A percentile compares a stretch with the other conserved stretches of the same genome.
These are phyloP conservation scores for Candida anutae DNA, from an alignment of 1,139 yeast species.

Conservation along the genomic window DNA sequence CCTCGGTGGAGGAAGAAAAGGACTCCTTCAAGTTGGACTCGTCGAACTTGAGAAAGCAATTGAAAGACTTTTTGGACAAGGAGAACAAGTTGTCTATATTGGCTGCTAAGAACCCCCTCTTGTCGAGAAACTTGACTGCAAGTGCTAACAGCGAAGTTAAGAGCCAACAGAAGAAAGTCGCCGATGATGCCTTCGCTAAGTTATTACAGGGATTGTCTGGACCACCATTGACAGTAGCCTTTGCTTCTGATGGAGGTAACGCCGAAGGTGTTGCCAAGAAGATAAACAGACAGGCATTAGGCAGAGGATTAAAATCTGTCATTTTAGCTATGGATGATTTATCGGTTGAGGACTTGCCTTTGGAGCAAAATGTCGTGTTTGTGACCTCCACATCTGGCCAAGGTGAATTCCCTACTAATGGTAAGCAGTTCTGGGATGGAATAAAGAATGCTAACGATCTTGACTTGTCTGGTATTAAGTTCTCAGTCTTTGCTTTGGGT, in stretches of 20 bases:
- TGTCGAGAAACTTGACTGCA: conserved; percentile 65
- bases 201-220: conserved; percentile 85
- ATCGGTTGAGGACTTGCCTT: conserved; percentile 69
- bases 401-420: conserved; percentile 96
- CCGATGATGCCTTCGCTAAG: conserved; percentile 70
- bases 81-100: conserved; percentile 80
- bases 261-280: conserved; percentile 82
- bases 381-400: conserved; percentile 92
- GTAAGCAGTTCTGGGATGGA: conserved; percentile 85
- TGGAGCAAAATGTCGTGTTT: conserved; percentile 76
- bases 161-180: conserved; percentile 54
- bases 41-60: conserved; percentile 66
- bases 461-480: conserved; percentile 63
- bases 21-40: conserved; percentile 76
- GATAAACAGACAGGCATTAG: conserved; percentile 74
- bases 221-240: conserved; percentile 84
- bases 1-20: conserved; percentile 38
- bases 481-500: conserved; percentile 84
- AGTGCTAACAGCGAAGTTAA: conserved; percentile 55
- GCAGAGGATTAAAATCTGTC: conserved; percentile 76
- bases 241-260: conserved; percentile 93
- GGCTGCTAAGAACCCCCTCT: conserved; percentile 61
- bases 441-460: conserved; percentile 62
- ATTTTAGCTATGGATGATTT: conserved; percentile 81
- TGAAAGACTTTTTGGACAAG: conserved; percentile 76